phyloP scores from a whole-genome alignment of 1,139 yeast genomes.

The Meyerozyma athensensis region DNA sequence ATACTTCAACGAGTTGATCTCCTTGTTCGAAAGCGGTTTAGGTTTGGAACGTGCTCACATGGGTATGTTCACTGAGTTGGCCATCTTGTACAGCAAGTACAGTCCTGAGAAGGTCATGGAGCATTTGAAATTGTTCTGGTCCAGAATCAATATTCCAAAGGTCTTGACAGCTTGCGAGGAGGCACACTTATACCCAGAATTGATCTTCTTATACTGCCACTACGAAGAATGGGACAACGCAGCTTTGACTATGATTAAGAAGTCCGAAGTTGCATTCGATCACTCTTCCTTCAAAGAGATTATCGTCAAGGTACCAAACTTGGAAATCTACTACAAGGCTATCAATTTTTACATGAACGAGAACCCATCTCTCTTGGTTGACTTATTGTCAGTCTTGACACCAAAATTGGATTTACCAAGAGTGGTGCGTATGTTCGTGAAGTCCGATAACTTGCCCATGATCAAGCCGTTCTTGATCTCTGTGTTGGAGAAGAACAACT shows the following conservation, averaged over 20 bases:
- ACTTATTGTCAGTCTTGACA: conserved; percentile 77
- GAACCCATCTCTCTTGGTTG: conserved; percentile 88
- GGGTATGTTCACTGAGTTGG: conserved; percentile 99
- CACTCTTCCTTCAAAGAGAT: conserved; percentile 92
- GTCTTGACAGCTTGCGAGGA: conserved; percentile 90
- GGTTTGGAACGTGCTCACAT: conserved; percentile 98
- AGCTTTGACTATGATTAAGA: conserved; percentile 95
- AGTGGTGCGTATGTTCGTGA: conserved; percentile 90
- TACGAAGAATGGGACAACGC: conserved; percentile 99
- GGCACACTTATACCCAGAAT: conserved; percentile 95
- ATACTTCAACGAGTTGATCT: conserved; percentile 83
- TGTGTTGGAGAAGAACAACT: conserved; percentile 84
- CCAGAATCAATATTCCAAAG: conserved; percentile 96
- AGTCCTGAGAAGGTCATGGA: conserved; percentile 91
- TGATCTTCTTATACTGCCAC: conserved; percentile 93
- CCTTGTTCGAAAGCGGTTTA: conserved; percentile 91
- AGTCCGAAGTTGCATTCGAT: conserved; percentile 88
- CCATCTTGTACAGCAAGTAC: conserved; percentile 85
- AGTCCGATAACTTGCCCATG: conserved; percentile 92
- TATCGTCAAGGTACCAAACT: conserved; percentile 88
- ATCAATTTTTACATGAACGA: conserved; percentile 89
- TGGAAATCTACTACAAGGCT: conserved; percentile 96
- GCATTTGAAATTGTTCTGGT: conserved; percentile 96
- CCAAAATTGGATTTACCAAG: conserved; percentile 93
- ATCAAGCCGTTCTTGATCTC: conserved; percentile 92